Evolutionary conservation across 2,329 filamentous ascomycete species (phyloP), one percentile per base, ranked within the genome.

Genomic region (Stagonosporopsis tanaceti): DNA sequence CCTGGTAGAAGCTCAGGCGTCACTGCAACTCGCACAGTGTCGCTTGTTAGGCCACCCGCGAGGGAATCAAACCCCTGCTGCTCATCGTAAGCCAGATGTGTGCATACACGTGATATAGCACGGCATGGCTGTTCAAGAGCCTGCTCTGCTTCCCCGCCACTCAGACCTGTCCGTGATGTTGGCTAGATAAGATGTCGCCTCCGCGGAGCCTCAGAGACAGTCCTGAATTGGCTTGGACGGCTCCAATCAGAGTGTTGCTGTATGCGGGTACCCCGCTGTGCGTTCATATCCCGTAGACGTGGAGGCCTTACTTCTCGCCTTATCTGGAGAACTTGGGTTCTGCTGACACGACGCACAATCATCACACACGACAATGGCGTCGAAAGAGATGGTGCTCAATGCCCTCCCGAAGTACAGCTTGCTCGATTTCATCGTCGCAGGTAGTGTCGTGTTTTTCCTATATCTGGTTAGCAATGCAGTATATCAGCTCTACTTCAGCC

Each of bases 401-500:
- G 14, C 1, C 2, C 14, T 41, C 4, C 4, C 27, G 1, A 9
- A 27, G 1, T 20, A 17, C 8, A 12, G 3, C 5, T 11, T 15
- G 8, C n/a, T 2, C 2, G 41, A 44, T 4, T 6, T 44, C 8
- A 6, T 44, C 7, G 9, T 30, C 25, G 27, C 41, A 30, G 15
- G 15, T 14, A 6, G 9, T 15, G 2, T 11, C 15, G 4, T 44
- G 2, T 17, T 28, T 25, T 9, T 20, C 25, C 20, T 15, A 4
- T 44, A 44, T 8, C 2, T 17, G 24, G 14, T 44, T 25, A 12
- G 41, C 15, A 44, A 32, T 20, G 41, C 27, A 6, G 28, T 52
- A 11, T 51, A 53, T 15, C 50, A 64, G 41, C 56, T 71, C 11
- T 62, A 56, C 47, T 59, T 67, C 37, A 59, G 46, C 22, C 68